Base-by-base conservation (phyloP, 768 basidiomycete genomes). In the Podaxis rugospora region DNA sequence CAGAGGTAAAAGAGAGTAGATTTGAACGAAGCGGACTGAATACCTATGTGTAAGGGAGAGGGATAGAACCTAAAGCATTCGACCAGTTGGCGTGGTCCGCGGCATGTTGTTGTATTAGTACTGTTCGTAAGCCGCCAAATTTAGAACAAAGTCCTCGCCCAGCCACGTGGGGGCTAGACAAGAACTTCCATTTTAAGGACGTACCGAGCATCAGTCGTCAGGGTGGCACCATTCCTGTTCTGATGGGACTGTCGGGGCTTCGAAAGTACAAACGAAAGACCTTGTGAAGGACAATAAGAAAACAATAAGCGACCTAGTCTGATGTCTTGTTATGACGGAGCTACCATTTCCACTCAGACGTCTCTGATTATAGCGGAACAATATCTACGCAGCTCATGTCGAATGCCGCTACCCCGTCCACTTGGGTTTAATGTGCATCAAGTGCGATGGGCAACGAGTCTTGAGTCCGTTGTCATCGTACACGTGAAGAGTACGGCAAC, bases 81-180 rank as follows among this genome's bases (percentile, higher is more conserved):
- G 35, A 53, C 32, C 57, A n/a, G 57, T 57, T 57, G 46, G 57
- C 49, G 36, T 46, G 59, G 59, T 11, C 32, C 28, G 21, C 21
- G 21, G 21, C 9, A 23, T 10, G 42, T 21, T 21, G 51, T n/a
- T 47, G 52, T 61, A 54, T 54, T 61, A 61, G 44, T 54, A 55
- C 51, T 44, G 51, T 32, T 60, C 42, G 51, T 35, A 55, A 44
- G 40, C 23, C 37, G 28, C 59, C 46, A 37, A 35, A 55, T 25
- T 47, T 61, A 55, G 59, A 47, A 61, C 59, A 61, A 61, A 35
- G 52, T 27, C 51, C 54, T 60, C 18, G 32, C 46, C 40, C 25
- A 36, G 52, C 59, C 59, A 61, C 59, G 59, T 54, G 59, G 9
- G 52, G 47, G 47, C 35, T 46, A 36, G 18, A 61, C 59, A 61